Conservation (phyloP, 192 early-diverging fungal species). For the Backusella circina region DNA sequence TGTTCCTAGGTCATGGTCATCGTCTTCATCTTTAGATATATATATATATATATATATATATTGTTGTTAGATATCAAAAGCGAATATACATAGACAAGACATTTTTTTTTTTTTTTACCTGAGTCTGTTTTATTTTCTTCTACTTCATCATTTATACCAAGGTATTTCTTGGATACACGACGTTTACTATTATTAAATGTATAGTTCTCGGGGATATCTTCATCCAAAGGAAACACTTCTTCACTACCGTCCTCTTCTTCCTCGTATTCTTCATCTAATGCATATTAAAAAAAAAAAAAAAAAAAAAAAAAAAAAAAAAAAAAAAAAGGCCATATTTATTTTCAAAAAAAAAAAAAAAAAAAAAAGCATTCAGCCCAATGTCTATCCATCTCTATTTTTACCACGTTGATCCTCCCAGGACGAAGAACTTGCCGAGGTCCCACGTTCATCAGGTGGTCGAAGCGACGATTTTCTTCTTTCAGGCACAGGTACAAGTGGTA, state of each 20-base stretch:
- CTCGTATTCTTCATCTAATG: not conserved
- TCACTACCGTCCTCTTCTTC: not conserved
- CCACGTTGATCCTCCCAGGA: not conserved
- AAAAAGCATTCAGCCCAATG: not conserved
- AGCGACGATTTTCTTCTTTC: not conserved
- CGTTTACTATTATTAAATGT: not conserved
- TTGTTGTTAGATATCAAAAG: too few relatives aligned
- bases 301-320: not conserved
- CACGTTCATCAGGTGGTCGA: not conserved
- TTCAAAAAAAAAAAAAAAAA: not conserved
- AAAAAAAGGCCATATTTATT: not conserved
- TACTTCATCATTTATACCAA: not conserved
- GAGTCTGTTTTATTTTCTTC: not conserved
- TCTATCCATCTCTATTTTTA: not conserved
- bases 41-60: too few relatives aligned
- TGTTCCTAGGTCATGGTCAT: not conserved
- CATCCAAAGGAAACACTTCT: not conserved
- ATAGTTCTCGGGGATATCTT: not conserved
- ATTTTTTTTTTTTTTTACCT: not conserved
- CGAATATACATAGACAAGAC: not conserved
- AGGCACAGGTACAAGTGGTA: not conserved
- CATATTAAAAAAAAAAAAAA: not conserved
- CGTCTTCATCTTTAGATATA: not conserved
- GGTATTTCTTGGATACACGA: not conserved
- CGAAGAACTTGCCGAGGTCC: not conserved